phyloP scores from a whole-genome alignment of 2,329 filamentous ascomycete species.

The Fusarium sp. region DNA sequence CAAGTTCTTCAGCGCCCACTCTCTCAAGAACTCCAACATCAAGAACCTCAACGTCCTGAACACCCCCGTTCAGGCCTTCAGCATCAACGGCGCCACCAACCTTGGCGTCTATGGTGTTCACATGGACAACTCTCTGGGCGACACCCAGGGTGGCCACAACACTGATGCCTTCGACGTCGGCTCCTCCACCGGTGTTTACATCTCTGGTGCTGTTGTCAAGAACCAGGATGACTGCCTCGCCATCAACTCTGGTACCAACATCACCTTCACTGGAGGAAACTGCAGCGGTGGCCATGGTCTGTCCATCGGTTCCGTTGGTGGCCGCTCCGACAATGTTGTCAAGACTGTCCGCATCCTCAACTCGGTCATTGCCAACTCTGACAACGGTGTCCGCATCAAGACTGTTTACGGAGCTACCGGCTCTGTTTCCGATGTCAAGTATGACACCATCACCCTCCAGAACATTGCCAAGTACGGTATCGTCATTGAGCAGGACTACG shows the following conservation, averaged over 20 bases:
- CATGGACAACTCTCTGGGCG: conserved; percentile 53
- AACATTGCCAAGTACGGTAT: conserved; percentile 57
- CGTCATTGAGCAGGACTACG: conserved; percentile 59
- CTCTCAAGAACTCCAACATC: conserved; percentile 52
- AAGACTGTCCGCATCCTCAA: conserved; percentile 62
- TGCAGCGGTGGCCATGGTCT: conserved; percentile 60
- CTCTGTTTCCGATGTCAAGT: conserved; percentile 57
- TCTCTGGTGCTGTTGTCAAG: conserved; percentile 64
- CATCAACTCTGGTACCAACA: conserved; percentile 64
- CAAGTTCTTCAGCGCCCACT: conserved; percentile 67
- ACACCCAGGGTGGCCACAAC: conserved; percentile 58
- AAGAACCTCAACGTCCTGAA: conserved; percentile 55
- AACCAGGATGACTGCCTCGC: conserved; percentile 74
- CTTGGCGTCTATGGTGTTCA: conserved; percentile 51
- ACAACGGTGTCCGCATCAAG: conserved; percentile 65
- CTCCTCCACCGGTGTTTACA: conserved; percentile 60
- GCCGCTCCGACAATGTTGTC: conserved; percentile 65
- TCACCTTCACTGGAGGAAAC: conserved; percentile 57
- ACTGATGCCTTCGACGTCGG: conserved; percentile 71
- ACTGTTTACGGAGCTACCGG: conserved; percentile 60
- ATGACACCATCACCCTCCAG: conserved; percentile 56
- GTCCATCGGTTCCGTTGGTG: conserved; percentile 59
- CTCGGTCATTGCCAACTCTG: conserved; percentile 55
- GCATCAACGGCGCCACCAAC: conserved; percentile 52
- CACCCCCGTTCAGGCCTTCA: conserved; percentile 57